phyloP scores from a whole-genome alignment of 1,284 basidiomycete genomes.

The Heliocybe sulcata region DNA sequence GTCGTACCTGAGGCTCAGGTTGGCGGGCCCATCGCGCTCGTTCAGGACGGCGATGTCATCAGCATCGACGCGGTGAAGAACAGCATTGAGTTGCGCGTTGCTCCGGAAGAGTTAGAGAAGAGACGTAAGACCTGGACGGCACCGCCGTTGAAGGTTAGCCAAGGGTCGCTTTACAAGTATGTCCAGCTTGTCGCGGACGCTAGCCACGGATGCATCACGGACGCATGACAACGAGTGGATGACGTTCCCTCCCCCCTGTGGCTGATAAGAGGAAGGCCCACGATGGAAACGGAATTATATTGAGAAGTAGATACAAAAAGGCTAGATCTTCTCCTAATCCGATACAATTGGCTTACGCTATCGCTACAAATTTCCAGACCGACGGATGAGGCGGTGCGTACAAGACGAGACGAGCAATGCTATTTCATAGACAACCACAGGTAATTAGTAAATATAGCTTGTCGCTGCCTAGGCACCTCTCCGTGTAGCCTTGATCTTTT shows the following conservation, averaged over 20 bases:
- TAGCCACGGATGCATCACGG: constrained; percentile 83
- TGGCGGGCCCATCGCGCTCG: constrained; percentile 87
- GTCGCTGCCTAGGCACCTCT: not conserved
- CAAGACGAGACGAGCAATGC: too few relatives aligned
- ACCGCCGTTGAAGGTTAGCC: constrained; percentile 77
- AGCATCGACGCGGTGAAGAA: constrained; percentile 83
- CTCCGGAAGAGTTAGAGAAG: constrained; percentile 62
- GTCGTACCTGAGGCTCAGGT: constrained; percentile 87
- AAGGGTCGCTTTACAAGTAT: constrained; percentile 88
- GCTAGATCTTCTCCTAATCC: not conserved
- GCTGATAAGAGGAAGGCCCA: not conserved
- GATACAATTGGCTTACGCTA: not conserved
- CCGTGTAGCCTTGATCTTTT: constrained; percentile 59
- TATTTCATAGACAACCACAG: too few relatives aligned
- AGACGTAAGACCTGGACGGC: constrained; percentile 70
- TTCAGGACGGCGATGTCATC: constrained; percentile 83
- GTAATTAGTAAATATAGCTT: too few relatives aligned
- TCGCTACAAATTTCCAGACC: not conserved
- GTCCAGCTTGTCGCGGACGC: constrained; percentile 82
- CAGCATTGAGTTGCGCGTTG: constrained; percentile 68
- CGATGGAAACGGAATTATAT: not conserved
- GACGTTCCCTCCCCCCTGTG: not conserved
- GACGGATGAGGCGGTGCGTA: too few relatives aligned
- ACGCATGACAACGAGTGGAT: constrained; percentile 38
- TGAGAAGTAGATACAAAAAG: not conserved